These are phyloP conservation scores for Flaveria sonorensis DNA, from an alignment of 129 eudicot species.

Conservation along the genomic window DNA sequence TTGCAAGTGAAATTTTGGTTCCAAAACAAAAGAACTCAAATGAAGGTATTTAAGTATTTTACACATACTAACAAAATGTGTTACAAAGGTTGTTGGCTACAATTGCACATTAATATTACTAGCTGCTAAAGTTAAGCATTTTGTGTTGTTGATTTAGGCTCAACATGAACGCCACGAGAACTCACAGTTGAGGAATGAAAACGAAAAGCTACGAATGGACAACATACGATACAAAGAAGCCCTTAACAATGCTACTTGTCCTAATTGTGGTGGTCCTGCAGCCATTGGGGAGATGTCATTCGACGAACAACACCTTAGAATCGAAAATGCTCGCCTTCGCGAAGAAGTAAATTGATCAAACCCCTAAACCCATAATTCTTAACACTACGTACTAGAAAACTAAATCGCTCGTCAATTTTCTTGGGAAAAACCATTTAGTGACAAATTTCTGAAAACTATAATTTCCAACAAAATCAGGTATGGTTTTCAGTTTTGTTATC, in stretches of 20 bases:
- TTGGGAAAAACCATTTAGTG: too few relatives aligned
- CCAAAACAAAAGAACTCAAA: slow-evolving; percentile 63
- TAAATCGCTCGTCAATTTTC: too few relatives aligned
- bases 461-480: too few relatives aligned
- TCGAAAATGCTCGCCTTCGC: slow-evolving; percentile 59
- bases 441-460: too few relatives aligned
- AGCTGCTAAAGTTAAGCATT: neutral
- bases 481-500: too few relatives aligned
- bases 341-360: slow-evolving; percentile 45
- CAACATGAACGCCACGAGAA: slow-evolving; percentile 68
- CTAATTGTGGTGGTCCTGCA: slow-evolving; percentile 66
- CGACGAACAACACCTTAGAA: slow-evolving; percentile 55
- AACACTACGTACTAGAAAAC: neutral
- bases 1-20: slow-evolving; percentile 65
- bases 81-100: too few relatives aligned
- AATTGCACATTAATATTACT: neutral
- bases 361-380: neutral
- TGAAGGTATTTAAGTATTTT: slow-evolving; percentile 37
- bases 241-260: slow-evolving; percentile 49
- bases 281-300: slow-evolving; percentile 55
- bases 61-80: neutral
- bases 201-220: slow-evolving; percentile 64
- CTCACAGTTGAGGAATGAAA: slow-evolving; percentile 49
- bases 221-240: slow-evolving; percentile 57
- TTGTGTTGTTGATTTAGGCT: slow-evolving; percentile 38